Evolutionary conservation across 2,329 filamentous ascomycete genomes (phyloP).

Genomic region (Aspergillus texensis): DNA sequence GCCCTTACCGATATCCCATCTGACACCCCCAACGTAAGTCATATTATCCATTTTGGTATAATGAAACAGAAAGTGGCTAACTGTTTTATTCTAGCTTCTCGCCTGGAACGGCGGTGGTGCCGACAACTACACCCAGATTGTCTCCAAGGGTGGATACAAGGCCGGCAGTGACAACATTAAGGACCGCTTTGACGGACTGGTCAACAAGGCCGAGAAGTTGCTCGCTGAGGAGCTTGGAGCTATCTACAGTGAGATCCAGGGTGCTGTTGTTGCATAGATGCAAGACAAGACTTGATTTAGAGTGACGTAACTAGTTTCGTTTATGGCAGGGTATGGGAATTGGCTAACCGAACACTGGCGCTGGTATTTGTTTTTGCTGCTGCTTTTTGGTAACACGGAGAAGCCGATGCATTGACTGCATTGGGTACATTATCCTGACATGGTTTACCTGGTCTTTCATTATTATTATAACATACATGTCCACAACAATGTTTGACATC

Average conservation of each 20-base stretch:
- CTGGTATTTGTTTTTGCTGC: slow-evolving; percentile 25
- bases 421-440: slow-evolving; percentile 22
- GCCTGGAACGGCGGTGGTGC: slow-evolving; percentile 98
- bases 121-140: slow-evolving; percentile 84
- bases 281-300: slow-evolving; percentile 7
- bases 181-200: slow-evolving; percentile 44
- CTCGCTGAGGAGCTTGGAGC: slow-evolving; percentile 50
- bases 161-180: slow-evolving; percentile 36
- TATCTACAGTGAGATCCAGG: slow-evolving; percentile 48
- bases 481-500: slow-evolving; percentile 23
- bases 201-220: slow-evolving; percentile 52
- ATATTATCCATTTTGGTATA: not conserved
- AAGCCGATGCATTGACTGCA: slow-evolving; percentile 23
- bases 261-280: slow-evolving; percentile 50
- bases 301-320: slow-evolving; percentile 13
- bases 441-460: slow-evolving; percentile 27
- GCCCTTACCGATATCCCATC: slow-evolving; percentile 79
- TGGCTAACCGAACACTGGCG: slow-evolving; percentile 32
- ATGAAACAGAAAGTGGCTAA: slow-evolving; percentile 24
- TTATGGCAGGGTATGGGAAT: slow-evolving; percentile 21
- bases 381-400: slow-evolving; percentile 16
- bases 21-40: slow-evolving; percentile 77
- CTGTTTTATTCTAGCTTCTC: slow-evolving; percentile 60
- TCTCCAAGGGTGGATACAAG: slow-evolving; percentile 73
- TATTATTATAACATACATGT: slow-evolving; percentile 33